phyloP scores from a whole-genome alignment of 805 yeast species.

The Candida boidinii region DNA sequence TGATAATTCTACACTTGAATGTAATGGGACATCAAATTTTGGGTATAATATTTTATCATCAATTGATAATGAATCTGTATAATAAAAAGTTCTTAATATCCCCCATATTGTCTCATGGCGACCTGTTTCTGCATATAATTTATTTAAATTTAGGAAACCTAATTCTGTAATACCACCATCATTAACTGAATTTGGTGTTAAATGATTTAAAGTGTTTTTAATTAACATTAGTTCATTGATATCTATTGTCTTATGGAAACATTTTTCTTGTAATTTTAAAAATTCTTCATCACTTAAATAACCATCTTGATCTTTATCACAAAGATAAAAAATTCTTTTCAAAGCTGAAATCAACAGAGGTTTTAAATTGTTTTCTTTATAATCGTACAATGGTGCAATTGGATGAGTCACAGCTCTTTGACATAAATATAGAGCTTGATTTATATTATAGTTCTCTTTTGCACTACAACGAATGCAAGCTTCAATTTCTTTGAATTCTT shows the following conservation, averaged over 20 bases:
- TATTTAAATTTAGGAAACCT: slow-evolving; percentile 74
- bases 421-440: slow-evolving; percentile 87
- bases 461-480: slow-evolving; percentile 88
- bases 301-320: slow-evolving; percentile 91
- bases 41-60: slow-evolving; percentile 79
- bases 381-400: slow-evolving; percentile 83
- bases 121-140: slow-evolving; percentile 81
- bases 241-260: slow-evolving; percentile 52
- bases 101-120: slow-evolving; percentile 98
- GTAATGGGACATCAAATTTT: slow-evolving; percentile 59
- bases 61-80: slow-evolving; percentile 84
- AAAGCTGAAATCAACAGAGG: slow-evolving; percentile 71
- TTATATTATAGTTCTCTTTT: slow-evolving; percentile 72
- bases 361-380: slow-evolving; percentile 79
- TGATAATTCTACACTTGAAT: slow-evolving; percentile 81
- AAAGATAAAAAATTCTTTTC: slow-evolving; percentile 70
- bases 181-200: slow-evolving; percentile 22
- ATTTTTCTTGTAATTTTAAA: slow-evolving; percentile 56
- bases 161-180: slow-evolving; percentile 53
- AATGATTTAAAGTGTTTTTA: slow-evolving; percentile 24
- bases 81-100: slow-evolving; percentile 76
- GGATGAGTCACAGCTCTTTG: slow-evolving; percentile 93
- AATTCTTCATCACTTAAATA: slow-evolving; percentile 65
- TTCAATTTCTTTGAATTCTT: slow-evolving; percentile 91
- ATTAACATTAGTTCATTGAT: slow-evolving; percentile 40